Conservation (phyloP, 768 basidiomycete genomes). For the Erythrobasidium yunnanense region DNA sequence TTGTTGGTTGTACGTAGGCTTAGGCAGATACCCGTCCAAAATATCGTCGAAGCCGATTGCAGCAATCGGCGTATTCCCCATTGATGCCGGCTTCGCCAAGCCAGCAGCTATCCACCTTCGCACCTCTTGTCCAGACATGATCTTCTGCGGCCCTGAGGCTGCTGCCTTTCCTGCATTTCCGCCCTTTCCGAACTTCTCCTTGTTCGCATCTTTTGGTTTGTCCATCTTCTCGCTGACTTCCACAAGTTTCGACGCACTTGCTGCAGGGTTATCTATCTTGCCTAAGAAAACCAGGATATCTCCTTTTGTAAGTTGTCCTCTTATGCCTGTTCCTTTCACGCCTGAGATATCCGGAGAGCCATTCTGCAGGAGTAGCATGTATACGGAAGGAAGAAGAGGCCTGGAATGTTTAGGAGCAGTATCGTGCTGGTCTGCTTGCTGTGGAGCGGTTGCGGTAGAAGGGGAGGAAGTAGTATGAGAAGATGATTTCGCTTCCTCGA, state of each 20-base stretch:
- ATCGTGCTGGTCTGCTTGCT: constrained; percentile 32
- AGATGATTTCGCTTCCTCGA: constrained; percentile 31
- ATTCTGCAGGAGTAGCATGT: constrained; percentile 63
- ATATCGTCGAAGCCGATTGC: constrained; percentile 15
- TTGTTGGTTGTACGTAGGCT: not conserved
- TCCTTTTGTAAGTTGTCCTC: constrained; percentile 93
- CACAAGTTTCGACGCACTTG: constrained; percentile 38
- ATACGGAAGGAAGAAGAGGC: constrained; percentile 78
- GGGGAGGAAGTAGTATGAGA: constrained; percentile 39
- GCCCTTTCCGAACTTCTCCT: not conserved
- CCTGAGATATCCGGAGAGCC: constrained; percentile 51
- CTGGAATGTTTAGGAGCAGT: constrained; percentile 35
- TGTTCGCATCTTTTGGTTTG: not conserved
- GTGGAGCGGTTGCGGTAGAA: constrained; percentile 37
- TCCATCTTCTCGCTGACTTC: not conserved
- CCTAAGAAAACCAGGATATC: constrained; percentile 81
- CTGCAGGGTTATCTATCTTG: constrained; percentile 63
- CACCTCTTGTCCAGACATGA: constrained; percentile 3
- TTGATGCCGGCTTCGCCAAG: not conserved
- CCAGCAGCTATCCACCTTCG: constrained; percentile 19
- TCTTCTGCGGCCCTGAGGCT: not conserved
- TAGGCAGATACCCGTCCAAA: constrained; percentile 18
- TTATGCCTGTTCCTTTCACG: constrained; percentile 77
- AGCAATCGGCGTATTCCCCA: constrained; percentile 1
- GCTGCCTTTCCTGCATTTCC: constrained; percentile 16